Conservation (phyloP, 1,284 basidiomycete genomes). For the Trichosporon ovoides region DNA sequence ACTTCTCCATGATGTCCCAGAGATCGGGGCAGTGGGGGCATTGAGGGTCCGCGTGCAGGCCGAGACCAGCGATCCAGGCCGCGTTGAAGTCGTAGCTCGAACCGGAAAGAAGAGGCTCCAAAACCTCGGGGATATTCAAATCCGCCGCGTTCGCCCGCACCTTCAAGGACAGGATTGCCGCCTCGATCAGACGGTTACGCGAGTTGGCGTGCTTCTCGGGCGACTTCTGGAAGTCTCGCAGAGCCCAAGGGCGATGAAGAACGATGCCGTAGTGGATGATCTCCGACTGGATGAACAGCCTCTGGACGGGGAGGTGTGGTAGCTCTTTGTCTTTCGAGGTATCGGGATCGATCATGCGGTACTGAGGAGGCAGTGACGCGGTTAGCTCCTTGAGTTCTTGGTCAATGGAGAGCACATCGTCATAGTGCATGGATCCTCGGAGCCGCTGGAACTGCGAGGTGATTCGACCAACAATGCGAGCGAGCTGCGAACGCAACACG, state of each 20-base stretch:
- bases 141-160: constrained; percentile 22
- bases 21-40: constrained; percentile 33
- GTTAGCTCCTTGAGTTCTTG: constrained; percentile 75
- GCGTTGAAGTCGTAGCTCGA: constrained; percentile 47
- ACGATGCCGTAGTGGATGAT: constrained; percentile 45
- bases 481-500: constrained; percentile 77
- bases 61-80: constrained; percentile 47
- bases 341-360: constrained; percentile 31
- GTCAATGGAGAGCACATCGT: constrained; percentile 74
- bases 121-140: constrained; percentile 37
- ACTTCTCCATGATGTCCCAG: constrained; percentile 36
- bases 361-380: constrained; percentile 60
- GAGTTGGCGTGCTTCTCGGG: constrained; percentile 34
- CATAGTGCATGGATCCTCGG: constrained; percentile 67
- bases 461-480: constrained; percentile 66
- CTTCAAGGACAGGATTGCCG: constrained; percentile 40
- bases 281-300: constrained; percentile 47
- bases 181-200: constrained; percentile 40
- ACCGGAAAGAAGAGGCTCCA: constrained; percentile 38
- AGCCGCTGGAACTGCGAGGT: constrained; percentile 89
- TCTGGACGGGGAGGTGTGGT: constrained; percentile 40
- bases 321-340: constrained; percentile 32
- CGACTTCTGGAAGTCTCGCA: constrained; percentile 33
- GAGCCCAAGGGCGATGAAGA: constrained; percentile 46
- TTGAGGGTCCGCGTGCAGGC: constrained; percentile 39